phyloP scores from a whole-genome alignment of 148 eudicot species.

The Camellia lanceoleosa region DNA sequence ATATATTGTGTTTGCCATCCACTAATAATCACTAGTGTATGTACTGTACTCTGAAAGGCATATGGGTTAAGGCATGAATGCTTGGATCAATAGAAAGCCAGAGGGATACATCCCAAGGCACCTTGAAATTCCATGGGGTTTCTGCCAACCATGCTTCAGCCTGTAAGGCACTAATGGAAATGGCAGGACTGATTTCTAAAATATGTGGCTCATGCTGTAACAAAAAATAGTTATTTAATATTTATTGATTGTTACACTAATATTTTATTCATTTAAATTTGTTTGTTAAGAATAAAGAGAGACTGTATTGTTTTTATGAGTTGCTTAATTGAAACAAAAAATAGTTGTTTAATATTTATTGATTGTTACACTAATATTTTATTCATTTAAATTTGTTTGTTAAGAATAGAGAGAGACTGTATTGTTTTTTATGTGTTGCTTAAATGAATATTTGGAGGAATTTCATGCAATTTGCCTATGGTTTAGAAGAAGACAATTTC shows the following conservation, averaged over 20 bases:
- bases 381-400: background rate
- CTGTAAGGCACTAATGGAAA: background rate
- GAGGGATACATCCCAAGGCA: background rate
- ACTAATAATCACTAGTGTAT: background rate
- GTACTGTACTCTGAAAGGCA: background rate
- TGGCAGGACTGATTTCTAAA: background rate
- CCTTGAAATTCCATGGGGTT: conserved; percentile 4
- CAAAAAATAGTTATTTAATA: background rate
- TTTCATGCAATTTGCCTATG: background rate
- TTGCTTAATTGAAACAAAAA: background rate
- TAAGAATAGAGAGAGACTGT: background rate
- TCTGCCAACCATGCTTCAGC: background rate
- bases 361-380: background rate
- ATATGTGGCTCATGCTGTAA: background rate
- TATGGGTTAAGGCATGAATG: background rate
- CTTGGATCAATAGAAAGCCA: background rate
- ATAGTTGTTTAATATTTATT: background rate
- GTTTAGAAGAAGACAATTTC: background rate
- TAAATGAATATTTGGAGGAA: background rate
- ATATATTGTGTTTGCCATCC: background rate
- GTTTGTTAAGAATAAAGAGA: background rate
- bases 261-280: background rate
- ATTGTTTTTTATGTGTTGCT: background rate
- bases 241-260: background rate
- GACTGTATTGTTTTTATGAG: background rate